Conservation (phyloP, 345 rosid species). For the Barbarea vulgaris region DNA sequence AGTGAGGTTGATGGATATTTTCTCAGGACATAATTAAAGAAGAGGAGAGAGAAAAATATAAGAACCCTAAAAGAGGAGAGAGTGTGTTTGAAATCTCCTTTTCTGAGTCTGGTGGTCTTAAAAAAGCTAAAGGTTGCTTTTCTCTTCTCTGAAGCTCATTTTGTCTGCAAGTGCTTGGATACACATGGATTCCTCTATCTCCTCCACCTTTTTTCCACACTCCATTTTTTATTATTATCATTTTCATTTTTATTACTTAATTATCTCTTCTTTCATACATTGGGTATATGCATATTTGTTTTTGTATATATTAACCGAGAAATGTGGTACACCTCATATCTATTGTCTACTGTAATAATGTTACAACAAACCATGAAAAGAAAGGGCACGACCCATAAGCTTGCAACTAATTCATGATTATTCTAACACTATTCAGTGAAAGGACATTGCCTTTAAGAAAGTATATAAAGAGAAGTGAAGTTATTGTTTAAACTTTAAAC, state of each 20-base stretch:
- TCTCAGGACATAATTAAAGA: conserved; percentile 19
- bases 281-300: background rate
- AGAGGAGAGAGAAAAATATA: conserved; percentile 30
- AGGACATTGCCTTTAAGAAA: conserved; percentile 27
- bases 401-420: conserved; percentile 23
- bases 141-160: conserved; percentile 67
- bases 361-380: conserved; percentile 24
- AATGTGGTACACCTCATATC: conserved; percentile 27
- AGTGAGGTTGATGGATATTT: conserved; percentile 31
- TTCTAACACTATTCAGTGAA: conserved; percentile 19
- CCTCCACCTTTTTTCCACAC: conserved; percentile 38
- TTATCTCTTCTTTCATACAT: conserved; percentile 14
- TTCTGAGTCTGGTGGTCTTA: conserved; percentile 62
- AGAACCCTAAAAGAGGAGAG: conserved; percentile 49
- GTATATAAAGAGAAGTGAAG: conserved; percentile 14
- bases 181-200: conserved; percentile 62
- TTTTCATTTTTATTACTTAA: conserved; percentile 26
- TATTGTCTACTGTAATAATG: conserved; percentile 31
- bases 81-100: conserved; percentile 64
- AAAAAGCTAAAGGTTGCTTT: conserved; percentile 69
- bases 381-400: conserved; percentile 30
- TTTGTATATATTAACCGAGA: conserved; percentile 10
- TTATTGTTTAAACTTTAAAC: conserved; percentile 34
- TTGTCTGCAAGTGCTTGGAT: conserved; percentile 75
- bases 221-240: conserved; percentile 34